These are phyloP conservation scores for Podospora pseudoanserina DNA, from an alignment of 495 filamentous ascomycete genomes.

Conservation along the genomic window DNA sequence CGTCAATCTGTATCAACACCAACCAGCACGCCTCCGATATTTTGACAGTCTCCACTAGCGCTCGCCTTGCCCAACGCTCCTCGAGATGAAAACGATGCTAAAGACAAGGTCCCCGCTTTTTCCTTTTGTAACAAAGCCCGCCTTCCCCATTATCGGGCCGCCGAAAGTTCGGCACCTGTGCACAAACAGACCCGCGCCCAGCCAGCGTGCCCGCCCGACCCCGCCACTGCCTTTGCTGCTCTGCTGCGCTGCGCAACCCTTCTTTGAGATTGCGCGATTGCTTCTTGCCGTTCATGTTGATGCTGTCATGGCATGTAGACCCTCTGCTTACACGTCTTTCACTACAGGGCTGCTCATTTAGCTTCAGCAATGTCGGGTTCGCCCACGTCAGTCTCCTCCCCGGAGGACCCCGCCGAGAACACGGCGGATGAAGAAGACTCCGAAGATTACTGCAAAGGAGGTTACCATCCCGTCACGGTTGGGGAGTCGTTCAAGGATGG, in stretches of 20 bases:
- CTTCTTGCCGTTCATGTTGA: neutral
- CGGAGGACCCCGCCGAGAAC: conserved; percentile 80
- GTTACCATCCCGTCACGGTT: conserved; percentile 90
- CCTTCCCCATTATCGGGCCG: conserved; percentile 11
- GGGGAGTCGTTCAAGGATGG: conserved; percentile 98
- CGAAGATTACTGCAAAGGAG: conserved; percentile 98
- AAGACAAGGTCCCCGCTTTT: conserved; percentile 53
- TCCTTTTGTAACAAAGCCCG: conserved; percentile 16
- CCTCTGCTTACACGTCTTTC: conserved; percentile 25
- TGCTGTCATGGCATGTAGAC: conserved; percentile 13
- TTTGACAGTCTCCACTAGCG: conserved; percentile 12
- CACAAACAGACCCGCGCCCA: conserved; percentile 13
- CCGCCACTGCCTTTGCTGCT: conserved; percentile 23
- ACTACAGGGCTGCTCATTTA: conserved; percentile 32
- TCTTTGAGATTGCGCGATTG: conserved; percentile 7
- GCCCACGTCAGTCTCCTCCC: conserved; percentile 72
- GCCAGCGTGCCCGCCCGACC: conserved; percentile 22
- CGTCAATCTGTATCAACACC: conserved; percentile 16
- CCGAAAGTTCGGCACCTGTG: conserved; percentile 36
- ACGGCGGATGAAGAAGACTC: conserved; percentile 98
- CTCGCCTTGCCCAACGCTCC: conserved; percentile 11
- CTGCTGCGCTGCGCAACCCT: conserved; percentile 11
- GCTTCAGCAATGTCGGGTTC: conserved; percentile 58
- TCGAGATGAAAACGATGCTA: conserved; percentile 40
- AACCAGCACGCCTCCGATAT: neutral